phyloP scores from a whole-genome alignment of 2,329 filamentous ascomycete genomes.

The Colletotrichum tropicale region DNA sequence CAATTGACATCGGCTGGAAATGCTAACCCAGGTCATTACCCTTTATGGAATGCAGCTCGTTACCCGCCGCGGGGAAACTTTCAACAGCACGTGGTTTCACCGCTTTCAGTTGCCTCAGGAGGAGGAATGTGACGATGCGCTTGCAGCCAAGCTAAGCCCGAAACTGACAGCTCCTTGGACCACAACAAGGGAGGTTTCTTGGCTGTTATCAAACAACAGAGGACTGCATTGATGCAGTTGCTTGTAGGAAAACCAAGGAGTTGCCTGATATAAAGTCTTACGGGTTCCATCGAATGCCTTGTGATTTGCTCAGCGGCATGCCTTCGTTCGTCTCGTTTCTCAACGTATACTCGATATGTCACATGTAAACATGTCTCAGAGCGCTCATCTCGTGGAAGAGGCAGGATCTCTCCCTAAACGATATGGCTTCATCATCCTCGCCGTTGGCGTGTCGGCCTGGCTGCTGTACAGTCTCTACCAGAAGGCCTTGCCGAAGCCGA shows the following conservation, averaged over 20 bases:
- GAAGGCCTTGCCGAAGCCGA: conserved; percentile 22
- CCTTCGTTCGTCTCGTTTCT: neutral
- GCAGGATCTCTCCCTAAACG: neutral
- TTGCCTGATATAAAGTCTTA: neutral
- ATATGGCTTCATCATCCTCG: neutral
- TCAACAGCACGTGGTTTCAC: neutral
- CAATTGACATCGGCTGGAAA: neutral
- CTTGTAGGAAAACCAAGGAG: accelerated
- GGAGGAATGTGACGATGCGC: neutral
- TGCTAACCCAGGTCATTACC: neutral
- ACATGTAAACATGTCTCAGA: neutral
- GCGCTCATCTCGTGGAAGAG: neutral
- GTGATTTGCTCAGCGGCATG: accelerated
- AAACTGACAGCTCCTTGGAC: neutral
- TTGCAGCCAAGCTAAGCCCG: neutral
- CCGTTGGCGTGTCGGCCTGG: neutral
- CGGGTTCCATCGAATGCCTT: neutral
- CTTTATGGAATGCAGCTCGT: conserved; percentile 1
- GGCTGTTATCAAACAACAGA: neutral
- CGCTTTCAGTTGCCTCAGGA: neutral
- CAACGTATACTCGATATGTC: neutral
- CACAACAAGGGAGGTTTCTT: neutral
- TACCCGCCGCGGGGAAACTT: neutral
- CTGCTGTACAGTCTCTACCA: neutral
- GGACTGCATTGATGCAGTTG: neutral